phyloP scores from a whole-genome alignment of 805 yeast genomes.

The Yueomyces sinensis region DNA sequence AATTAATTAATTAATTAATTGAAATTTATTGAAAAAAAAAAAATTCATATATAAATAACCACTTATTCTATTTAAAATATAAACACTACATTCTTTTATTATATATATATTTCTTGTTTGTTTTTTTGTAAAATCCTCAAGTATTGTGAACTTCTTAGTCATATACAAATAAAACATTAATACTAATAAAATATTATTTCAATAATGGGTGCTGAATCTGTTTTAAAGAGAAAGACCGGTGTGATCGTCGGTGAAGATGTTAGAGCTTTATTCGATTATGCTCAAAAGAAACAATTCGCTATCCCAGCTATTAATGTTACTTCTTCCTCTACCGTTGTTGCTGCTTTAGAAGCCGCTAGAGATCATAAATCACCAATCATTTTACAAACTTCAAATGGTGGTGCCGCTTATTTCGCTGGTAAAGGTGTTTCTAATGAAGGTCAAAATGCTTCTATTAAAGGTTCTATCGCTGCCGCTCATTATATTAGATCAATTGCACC shows the following conservation, averaged over 20 bases:
- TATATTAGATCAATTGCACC: constrained; percentile 96
- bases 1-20: no score
- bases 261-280: constrained; percentile 67
- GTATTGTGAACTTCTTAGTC: no score
- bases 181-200: no score
- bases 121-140: no score
- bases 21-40: no score
- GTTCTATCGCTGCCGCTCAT: constrained; percentile 95
- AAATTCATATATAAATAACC: no score
- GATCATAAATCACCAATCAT: constrained; percentile 91
- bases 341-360: constrained; percentile 95
- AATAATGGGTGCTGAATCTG: constrained; percentile 61
- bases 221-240: constrained; percentile 84
- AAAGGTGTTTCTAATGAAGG: constrained; percentile 92
- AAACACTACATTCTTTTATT: no score
- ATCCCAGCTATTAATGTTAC: constrained; percentile 98
- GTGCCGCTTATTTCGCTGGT: constrained; percentile 99
- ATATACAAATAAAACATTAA: neutral
- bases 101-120: no score
- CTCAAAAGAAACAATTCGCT: constrained; percentile 87
- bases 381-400: constrained; percentile 96
- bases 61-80: no score
- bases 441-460: constrained; percentile 89
- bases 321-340: constrained; percentile 91
- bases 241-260: constrained; percentile 99